These are phyloP conservation scores for Oemleria cerasiformis DNA, from an alignment of 306 rosid species.

Conservation along the genomic window DNA sequence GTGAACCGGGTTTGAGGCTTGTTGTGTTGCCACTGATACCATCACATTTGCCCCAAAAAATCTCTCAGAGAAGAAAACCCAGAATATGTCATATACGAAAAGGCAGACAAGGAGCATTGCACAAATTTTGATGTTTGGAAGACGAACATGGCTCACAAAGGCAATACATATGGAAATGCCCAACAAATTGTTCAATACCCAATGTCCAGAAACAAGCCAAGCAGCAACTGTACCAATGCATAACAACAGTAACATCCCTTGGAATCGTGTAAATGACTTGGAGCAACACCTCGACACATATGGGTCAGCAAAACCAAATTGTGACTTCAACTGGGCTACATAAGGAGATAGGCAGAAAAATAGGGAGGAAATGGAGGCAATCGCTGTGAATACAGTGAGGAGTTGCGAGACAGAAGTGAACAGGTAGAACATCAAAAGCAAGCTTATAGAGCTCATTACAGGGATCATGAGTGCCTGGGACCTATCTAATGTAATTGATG, in stretches of 20 bases:
- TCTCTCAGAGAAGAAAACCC: constrained; percentile 98
- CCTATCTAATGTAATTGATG: constrained; percentile 84
- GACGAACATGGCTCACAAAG: constrained; percentile 97
- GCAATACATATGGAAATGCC: constrained; percentile 96
- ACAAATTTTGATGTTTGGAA: constrained; percentile 89
- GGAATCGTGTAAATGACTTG: constrained; percentile 74
- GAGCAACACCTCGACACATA: constrained; percentile 94
- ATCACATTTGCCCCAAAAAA: constrained; percentile 95
- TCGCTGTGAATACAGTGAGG: constrained; percentile 85
- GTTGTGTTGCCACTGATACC: constrained; percentile 99
- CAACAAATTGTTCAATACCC: constrained; percentile 83
- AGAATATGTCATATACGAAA: constrained; percentile 88
- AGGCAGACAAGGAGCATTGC: constrained; percentile 92
- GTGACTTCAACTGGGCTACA: constrained; percentile 60
- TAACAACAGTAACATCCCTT: constrained; percentile 58
- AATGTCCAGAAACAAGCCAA: constrained; percentile 98
- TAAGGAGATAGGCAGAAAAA: constrained; percentile 83
- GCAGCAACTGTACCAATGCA: constrained; percentile 66
- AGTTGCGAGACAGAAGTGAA: constrained; percentile 90
- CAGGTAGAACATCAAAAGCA: constrained; percentile 96
- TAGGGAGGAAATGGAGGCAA: constrained; percentile 80
- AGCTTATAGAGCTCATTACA: constrained; percentile 90
- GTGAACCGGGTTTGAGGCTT: constrained; percentile 94
- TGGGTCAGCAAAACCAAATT: constrained; percentile 80
- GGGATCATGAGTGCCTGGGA: constrained; percentile 98